Conservation (phyloP, 1,139 yeast genomes). For the Yamadazyma kanchanaburiensis region DNA sequence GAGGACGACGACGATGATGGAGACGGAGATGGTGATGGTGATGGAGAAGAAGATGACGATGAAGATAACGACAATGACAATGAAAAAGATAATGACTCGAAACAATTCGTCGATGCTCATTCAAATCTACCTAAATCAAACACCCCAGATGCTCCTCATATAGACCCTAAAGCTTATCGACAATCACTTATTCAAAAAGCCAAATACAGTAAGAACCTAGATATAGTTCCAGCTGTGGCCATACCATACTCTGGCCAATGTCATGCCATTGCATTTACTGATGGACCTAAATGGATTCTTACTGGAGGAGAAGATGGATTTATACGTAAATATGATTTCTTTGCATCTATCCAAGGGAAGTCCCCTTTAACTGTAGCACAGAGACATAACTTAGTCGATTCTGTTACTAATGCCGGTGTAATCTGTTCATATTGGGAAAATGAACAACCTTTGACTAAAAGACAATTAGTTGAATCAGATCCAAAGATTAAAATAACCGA, state of each 20-base stretch:
- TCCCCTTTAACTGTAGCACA: slow-evolving; percentile 89
- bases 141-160: slow-evolving; percentile 9
- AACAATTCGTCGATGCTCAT: slow-evolving; percentile 17
- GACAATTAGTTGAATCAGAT: slow-evolving; percentile 35
- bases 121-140: not conserved
- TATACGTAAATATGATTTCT: slow-evolving; percentile 83
- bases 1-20: slow-evolving; percentile 12
- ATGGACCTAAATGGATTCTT: slow-evolving; percentile 83
- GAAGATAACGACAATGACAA: slow-evolving; percentile 16
- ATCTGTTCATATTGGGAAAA: slow-evolving; percentile 91
- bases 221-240: slow-evolving; percentile 66
- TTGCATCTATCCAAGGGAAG: slow-evolving; percentile 85
- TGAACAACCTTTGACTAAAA: slow-evolving; percentile 69
- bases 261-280: slow-evolving; percentile 73
- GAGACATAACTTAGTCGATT: slow-evolving; percentile 82
- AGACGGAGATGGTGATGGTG: slow-evolving; percentile 17
- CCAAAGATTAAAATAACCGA: slow-evolving; percentile 45
- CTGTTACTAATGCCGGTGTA: slow-evolving; percentile 81
- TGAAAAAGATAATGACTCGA: slow-evolving; percentile 20
- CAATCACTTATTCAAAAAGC: slow-evolving; percentile 42
- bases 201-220: slow-evolving; percentile 46
- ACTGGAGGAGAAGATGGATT: slow-evolving; percentile 98
- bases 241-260: slow-evolving; percentile 70
- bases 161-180: slow-evolving; percentile 19
- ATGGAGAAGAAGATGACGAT: slow-evolving; percentile 16